phyloP scores from a whole-genome alignment of 2,329 filamentous ascomycete species.

The Colletotrichum liriopes region DNA sequence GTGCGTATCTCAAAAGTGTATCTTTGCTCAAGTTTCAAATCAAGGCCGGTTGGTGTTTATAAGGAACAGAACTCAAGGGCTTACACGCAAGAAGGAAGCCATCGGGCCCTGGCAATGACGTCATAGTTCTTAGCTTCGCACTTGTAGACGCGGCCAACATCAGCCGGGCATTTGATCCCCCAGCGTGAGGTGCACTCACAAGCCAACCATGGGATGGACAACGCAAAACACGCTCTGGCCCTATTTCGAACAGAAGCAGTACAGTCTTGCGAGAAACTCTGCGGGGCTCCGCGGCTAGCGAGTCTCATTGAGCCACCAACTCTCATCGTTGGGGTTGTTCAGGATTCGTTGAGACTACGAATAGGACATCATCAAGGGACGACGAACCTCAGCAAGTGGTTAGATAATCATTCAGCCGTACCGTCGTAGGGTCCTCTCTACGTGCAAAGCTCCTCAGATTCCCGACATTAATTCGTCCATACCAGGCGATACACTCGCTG shows the following conservation, averaged over 20 bases:
- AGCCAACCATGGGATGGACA: slow-evolving; percentile 25
- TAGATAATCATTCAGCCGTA: not conserved
- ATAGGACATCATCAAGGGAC: not conserved
- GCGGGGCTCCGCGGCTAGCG: not conserved
- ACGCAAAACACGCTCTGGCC: slow-evolving; percentile 33
- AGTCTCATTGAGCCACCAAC: not conserved
- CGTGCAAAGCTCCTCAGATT: not conserved
- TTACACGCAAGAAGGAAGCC: slow-evolving; percentile 19
- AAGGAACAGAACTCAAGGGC: not conserved
- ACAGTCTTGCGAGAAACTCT: not conserved
- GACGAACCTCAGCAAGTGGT: not conserved
- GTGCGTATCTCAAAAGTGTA: no score
- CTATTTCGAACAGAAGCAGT: not conserved
- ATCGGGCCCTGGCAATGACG: slow-evolving; percentile 20
- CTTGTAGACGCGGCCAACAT: not conserved
- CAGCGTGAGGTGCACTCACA: not conserved
- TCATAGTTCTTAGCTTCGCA: not conserved
- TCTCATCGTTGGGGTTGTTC: not conserved
- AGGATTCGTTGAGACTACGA: not conserved
- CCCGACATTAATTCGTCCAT: slow-evolving; percentile 10
- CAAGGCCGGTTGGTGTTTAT: not conserved
- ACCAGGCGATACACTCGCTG: not conserved
- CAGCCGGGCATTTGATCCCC: not conserved
- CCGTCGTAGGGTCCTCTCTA: slow-evolving; percentile 1
- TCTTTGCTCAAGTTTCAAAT: not conserved